Evolutionary conservation across 2,329 filamentous ascomycete species (phyloP), one percentile per base, ranked within the genome.

Genomic region (Aspergillus ustus): DNA sequence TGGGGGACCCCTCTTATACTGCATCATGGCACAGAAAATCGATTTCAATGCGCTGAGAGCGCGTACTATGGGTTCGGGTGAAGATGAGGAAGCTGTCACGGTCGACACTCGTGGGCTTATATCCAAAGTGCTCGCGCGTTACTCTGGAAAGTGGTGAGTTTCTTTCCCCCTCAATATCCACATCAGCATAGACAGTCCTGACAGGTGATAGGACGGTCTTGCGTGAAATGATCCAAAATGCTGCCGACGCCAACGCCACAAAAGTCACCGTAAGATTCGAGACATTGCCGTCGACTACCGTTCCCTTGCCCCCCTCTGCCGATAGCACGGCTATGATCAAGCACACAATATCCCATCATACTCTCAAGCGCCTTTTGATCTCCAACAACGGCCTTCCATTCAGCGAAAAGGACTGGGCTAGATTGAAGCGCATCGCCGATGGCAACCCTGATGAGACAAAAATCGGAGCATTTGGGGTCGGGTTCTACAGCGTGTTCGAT

Each of bases 371-470:
- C 46, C 82, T 98, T n/a, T 83, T 97, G 9, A 93, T 98, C 7
- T 91, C 92, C 64, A 99, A 99, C 72, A 90, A 99, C 78, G 95
- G 95, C 40, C 86, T 92, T 66, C 85, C 92, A 0, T 99, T 99
- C 72, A 90, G 88, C 55, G 86, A 90, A 70, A 96, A 93, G 19
- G 95, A 99, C 77, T 99, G 95, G 95, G 88, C 89, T 50, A 87
- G 95, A 57, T 76, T 99, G 66, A 98, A 98, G 82, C 89, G 94
- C 63, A 99, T 99, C 65, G 96, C 95, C n/a, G 95, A 99, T 76
- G 96, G 95, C 51, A 99, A 99, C 73, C 95, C 95, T 0, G 95
- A 99, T 76, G 95, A 99, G 80, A 98, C 93, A 51, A 99, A 99
- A 82, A 99, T 99, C 70, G 95, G 95, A 58, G 96, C 95, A 3